These are phyloP conservation scores for Gnomoniopsis smithogilvyi DNA, from an alignment of 2,329 filamentous ascomycete genomes.

Conservation along the genomic window DNA sequence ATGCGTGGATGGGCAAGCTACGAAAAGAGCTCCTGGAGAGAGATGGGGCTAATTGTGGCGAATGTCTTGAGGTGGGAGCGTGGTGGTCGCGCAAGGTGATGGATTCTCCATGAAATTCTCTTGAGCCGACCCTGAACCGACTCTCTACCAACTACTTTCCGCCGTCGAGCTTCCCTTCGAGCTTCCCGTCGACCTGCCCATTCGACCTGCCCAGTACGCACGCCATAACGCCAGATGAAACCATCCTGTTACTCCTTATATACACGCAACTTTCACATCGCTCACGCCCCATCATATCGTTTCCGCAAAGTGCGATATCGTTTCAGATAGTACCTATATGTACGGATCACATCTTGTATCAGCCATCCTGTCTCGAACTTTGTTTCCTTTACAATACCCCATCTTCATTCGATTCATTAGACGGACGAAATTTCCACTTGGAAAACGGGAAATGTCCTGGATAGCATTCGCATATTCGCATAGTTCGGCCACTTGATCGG, in stretches of 20 bases:
- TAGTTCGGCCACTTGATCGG: conserved; percentile 3
- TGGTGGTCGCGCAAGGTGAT: conserved; percentile 79
- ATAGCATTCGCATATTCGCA: not conserved
- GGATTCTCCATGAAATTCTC: conserved; percentile 12
- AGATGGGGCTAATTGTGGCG: conserved; percentile 74
- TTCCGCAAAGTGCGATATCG: conserved; percentile 82
- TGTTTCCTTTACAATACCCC: not conserved
- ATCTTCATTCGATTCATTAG: not conserved
- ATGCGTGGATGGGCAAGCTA: conserved; percentile 84
- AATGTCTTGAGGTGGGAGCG: conserved; percentile 82
- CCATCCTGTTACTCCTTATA: not conserved
- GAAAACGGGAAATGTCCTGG: not conserved
- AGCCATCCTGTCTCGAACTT: not conserved
- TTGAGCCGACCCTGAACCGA: not conserved
- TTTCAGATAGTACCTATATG: conserved; percentile 80
- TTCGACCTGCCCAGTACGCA: not conserved
- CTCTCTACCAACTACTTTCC: not conserved
- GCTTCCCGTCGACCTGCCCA: no score
- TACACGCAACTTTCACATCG: not conserved
- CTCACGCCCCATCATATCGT: conserved; percentile 60
- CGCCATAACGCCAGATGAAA: not conserved
- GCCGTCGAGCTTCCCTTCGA: no score
- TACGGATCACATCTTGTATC: conserved; percentile 10
- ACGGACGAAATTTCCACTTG: not conserved
- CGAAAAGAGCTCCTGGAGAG: conserved; percentile 79